Evolutionary conservation across 2,329 filamentous ascomycete genomes (phyloP), one percentile per base, ranked within the genome.

Genomic region (Colletotrichum musicola): DNA sequence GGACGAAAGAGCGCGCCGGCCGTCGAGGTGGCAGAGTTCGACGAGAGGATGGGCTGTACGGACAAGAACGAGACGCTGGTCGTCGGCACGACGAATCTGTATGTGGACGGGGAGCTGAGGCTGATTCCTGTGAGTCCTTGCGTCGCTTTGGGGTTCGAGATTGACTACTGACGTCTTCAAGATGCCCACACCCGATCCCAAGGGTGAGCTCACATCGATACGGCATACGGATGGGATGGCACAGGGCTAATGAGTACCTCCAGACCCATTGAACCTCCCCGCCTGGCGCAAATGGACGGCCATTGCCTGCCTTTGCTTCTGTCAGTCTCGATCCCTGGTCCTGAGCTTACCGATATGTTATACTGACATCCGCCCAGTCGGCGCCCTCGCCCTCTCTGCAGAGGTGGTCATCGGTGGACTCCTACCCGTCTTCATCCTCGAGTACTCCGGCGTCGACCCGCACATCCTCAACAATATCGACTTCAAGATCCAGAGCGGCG

Each of bases 401-500:
- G 67, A 69, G 47, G 40, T 74, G 10, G 73, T 76, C 60, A 73
- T 79, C 53, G 75, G 73, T 20, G 71, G 71, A 2, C 72, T 79
- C 18, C 69, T 78, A 7, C 78, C 78, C 50, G 73, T 80, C 27
- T 79, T 78, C 65, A 61, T 76, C 9, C 73, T 79, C 60, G 75
- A 78, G 63, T 80, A 79, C 60, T 74, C 75, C 4, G 77, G 77
- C 14, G 70, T 77, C n/a, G 72, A 75, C 65, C 72, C 77, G 1
- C 71, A 72, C 12, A 68, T 73, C 44, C 70, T 79, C 47, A 74
- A 73, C 20, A 54, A 12, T 46, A 63, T 69, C 13, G 73, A 75
- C 51, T 72, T 74, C 50, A 68, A 69, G 47, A 18, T 38, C 18
- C 56, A 62, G 27, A 69, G 67, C 53, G 51, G 74, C 30, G 74